Conservation (phyloP, 2,329 filamentous ascomycete species). For the Ciborinia camelliae region DNA sequence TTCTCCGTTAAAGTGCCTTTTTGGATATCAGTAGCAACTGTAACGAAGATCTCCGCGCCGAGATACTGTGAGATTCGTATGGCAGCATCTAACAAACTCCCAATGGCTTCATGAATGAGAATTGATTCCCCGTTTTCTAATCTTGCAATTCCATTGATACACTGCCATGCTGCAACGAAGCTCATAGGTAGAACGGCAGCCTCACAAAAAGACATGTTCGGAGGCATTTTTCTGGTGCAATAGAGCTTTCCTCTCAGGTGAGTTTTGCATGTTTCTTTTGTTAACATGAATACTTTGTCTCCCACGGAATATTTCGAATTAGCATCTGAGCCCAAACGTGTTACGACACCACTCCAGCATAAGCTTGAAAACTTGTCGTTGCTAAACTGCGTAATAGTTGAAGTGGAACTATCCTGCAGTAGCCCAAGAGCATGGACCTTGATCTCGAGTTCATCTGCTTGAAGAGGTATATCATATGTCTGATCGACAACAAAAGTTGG, state of each 20-base stretch:
- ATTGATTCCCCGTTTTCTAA: conserved; percentile 30
- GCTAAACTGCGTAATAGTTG: background rate
- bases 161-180: conserved; percentile 27
- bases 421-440: conserved; percentile 1
- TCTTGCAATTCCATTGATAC: conserved; percentile 23
- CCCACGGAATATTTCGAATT: conserved; percentile 3
- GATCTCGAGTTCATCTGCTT: conserved; percentile 3
- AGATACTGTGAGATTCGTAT: conserved; percentile 33
- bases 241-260: background rate
- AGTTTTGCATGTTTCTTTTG: background rate
- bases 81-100: conserved; percentile 36
- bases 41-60: conserved; percentile 35
- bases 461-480: background rate
- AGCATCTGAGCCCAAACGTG: conserved; percentile 19
- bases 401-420: background rate
- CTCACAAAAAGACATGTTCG: background rate
- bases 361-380: background rate
- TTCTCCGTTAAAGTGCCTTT: conserved; percentile 23
- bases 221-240: conserved; percentile 2
- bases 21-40: conserved; percentile 22
- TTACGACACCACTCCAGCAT: conserved; percentile 16
- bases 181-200: conserved; percentile 35
- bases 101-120: conserved; percentile 37
- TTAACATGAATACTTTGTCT: background rate
- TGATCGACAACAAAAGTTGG: background rate